Evolutionary conservation across 352 stramenopile genomes (phyloP).

Genomic region (Pythium biforme): DNA sequence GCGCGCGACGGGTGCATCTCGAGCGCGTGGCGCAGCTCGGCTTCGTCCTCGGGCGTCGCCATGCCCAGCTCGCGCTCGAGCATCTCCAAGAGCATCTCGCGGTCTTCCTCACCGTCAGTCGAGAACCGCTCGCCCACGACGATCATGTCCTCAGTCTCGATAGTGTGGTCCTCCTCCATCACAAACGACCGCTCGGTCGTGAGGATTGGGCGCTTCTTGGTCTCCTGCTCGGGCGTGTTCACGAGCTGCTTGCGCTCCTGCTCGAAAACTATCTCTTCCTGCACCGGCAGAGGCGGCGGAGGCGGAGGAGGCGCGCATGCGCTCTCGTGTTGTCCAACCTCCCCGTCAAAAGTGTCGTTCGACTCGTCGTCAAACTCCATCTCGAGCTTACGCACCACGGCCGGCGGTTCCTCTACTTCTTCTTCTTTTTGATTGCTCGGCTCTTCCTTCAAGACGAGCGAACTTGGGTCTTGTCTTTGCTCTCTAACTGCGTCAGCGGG

Average conservation of each 20-base stretch:
- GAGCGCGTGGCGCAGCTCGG: constrained; percentile 13
- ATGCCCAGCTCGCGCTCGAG: constrained; percentile 19
- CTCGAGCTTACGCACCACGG: constrained; percentile 1
- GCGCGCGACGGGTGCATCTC: constrained; percentile 10
- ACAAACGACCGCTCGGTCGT: constrained; percentile 70
- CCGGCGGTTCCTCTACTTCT: background rate
- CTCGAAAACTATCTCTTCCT: background rate
- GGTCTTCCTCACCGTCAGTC: constrained; percentile 59
- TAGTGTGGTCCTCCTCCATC: constrained; percentile 54
- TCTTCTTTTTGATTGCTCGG: background rate
- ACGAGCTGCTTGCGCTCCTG: constrained; percentile 14
- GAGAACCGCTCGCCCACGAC: constrained; percentile 57
- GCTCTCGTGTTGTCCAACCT: background rate
- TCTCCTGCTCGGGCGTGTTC: constrained; percentile 23
- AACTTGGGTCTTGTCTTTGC: background rate
- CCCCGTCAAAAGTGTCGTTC: constrained; percentile 10
- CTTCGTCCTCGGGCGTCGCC: constrained; percentile 10
- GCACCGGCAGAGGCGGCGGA: constrained; percentile 3
- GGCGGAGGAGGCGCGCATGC: background rate
- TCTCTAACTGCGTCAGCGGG: background rate
- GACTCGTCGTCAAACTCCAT: constrained; percentile 19
- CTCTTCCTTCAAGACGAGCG: background rate
- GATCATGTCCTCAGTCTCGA: constrained; percentile 62
- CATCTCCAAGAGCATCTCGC: constrained; percentile 17
- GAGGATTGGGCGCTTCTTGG: constrained; percentile 45